Conservation (phyloP, 164 flowering plant species). For the Platanus orientalis region DNA sequence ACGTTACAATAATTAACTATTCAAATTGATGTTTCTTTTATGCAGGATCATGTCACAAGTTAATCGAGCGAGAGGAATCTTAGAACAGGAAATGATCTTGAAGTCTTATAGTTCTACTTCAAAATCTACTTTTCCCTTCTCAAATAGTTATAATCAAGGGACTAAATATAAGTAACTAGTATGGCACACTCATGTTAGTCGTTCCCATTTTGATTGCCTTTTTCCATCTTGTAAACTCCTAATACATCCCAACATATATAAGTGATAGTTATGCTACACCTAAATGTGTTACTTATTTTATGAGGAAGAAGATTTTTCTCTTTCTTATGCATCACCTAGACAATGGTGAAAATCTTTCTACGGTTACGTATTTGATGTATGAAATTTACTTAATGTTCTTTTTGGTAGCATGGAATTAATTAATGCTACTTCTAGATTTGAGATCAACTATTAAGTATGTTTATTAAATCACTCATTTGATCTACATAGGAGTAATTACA, state of each 20-base stretch:
- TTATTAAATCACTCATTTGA: no score
- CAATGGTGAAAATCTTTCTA: no score
- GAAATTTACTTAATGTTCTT: no score
- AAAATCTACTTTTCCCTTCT: not conserved
- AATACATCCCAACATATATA: not conserved
- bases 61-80: not conserved
- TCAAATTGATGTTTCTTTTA: not conserved
- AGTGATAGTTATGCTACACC: not conserved
- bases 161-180: not conserved
- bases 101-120: not conserved
- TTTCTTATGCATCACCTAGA: not conserved
- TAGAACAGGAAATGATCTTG: not conserved
- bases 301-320: not conserved
- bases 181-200: not conserved
- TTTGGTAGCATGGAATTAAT: no score
- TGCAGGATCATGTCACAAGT: slow-evolving; percentile 3
- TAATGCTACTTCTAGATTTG: no score
- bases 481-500: no score
- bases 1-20: not conserved
- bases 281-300: not conserved
- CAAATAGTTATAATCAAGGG: not conserved
- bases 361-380: no score
- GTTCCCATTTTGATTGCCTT: not conserved
- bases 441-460: no score
- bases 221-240: slow-evolving; percentile 1